A percentile compares a stretch with the other conserved stretches of the same genome.
These are phyloP conservation scores for Botryosphaeria dothidea DNA, from an alignment of 2,329 filamentous ascomycete genomes.

Conservation along the genomic window DNA sequence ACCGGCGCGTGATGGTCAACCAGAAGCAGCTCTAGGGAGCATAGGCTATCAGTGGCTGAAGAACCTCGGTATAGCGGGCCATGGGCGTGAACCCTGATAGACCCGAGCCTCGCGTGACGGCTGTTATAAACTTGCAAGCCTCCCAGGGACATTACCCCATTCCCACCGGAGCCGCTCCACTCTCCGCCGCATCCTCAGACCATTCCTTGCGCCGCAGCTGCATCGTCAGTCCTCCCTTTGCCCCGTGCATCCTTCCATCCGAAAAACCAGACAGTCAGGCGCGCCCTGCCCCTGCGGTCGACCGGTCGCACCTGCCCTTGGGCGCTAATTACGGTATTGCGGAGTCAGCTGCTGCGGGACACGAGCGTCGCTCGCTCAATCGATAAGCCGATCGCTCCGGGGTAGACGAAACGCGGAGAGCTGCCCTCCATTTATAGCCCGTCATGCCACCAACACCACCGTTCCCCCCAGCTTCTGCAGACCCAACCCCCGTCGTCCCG, in stretches of 20 bases:
- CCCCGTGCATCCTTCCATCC: conserved; percentile 7
- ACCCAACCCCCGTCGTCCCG: not conserved
- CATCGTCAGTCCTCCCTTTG: not conserved
- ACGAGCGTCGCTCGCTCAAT: not conserved
- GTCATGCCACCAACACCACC: conserved; percentile 21
- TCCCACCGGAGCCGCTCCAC: conserved; percentile 3
- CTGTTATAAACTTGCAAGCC: conserved; percentile 2
- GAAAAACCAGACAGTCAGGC: conserved; percentile 1
- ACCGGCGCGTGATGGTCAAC: conserved; percentile 8
- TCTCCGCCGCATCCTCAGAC: not conserved
- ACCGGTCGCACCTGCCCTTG: not conserved
- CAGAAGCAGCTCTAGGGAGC: not conserved
- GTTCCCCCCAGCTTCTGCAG: conserved; percentile 20
- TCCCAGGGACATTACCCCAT: not conserved
- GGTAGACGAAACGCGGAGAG: conserved; percentile 16
- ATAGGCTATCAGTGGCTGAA: not conserved
- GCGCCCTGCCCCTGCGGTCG: not conserved
- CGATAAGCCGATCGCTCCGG: conserved; percentile 16
- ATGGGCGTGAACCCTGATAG: conserved; percentile 4
- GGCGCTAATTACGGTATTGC: not conserved
- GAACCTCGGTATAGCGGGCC: conserved; percentile 12
- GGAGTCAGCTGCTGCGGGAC: conserved; percentile 7
- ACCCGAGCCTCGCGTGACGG: conserved; percentile 6
- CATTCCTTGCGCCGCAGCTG: not conserved
- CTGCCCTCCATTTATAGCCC: conserved; percentile 10